Conservation (phyloP, 2,329 filamentous ascomycete species). For the Cercospora berteroae region DNA sequence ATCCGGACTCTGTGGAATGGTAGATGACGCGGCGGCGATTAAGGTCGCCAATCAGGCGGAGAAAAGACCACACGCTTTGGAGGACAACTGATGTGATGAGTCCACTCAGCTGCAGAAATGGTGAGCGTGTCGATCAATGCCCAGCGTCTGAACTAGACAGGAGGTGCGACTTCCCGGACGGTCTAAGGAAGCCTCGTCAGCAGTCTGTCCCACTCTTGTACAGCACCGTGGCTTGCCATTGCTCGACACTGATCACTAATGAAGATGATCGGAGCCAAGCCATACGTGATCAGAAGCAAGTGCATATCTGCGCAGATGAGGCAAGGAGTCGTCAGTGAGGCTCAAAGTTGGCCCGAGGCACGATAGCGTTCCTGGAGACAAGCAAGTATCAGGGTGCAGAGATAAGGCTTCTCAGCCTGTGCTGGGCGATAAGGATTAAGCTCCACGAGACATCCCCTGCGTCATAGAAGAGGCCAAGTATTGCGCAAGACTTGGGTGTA, state of each 20-base stretch:
- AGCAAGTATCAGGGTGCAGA: background rate
- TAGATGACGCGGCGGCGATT: background rate
- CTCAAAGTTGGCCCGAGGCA: background rate
- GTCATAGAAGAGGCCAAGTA: slow-evolving; percentile 14
- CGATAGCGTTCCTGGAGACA: background rate
- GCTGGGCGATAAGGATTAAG: slow-evolving; percentile 13
- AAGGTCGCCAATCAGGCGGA: background rate
- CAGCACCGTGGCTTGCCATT: background rate
- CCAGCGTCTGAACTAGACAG: background rate
- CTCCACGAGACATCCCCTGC: slow-evolving; percentile 6
- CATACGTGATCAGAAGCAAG: background rate
- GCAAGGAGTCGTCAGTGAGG: slow-evolving; percentile 5
- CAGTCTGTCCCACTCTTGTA: background rate
- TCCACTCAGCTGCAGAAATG: background rate
- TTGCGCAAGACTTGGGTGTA: slow-evolving; percentile 13
- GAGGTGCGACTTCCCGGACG: background rate
- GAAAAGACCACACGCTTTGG: background rate
- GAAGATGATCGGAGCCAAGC: background rate
- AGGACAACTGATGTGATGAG: background rate
- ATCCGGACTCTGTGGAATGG: background rate
- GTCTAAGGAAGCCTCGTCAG: background rate
- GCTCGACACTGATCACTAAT: background rate
- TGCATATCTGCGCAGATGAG: background rate
- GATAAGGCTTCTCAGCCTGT: slow-evolving; percentile 13
- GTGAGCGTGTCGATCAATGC: background rate